Evolutionary conservation across 805 yeast genomes (phyloP).

Genomic region (Wickerhamomyces queroliae): DNA sequence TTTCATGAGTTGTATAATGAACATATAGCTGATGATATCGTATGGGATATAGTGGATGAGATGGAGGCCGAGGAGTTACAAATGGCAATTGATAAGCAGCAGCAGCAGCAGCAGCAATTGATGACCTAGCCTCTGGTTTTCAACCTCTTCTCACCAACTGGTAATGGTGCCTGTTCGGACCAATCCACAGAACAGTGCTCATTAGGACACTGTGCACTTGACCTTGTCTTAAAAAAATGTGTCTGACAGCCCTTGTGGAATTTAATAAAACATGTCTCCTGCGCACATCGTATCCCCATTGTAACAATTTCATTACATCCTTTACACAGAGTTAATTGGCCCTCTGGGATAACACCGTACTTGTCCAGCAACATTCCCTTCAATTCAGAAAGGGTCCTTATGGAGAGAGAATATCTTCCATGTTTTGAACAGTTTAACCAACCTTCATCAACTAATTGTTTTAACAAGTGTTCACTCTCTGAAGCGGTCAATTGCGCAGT

Average conservation of each 20-base stretch:
- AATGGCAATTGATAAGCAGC: constrained; percentile 4
- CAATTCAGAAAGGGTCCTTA: constrained; percentile 42
- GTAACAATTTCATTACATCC: constrained; percentile 52
- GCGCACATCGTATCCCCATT: constrained; percentile 38
- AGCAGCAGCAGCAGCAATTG: too few species aligned
- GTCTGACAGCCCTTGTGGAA: constrained; percentile 46
- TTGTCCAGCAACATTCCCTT: constrained; percentile 36
- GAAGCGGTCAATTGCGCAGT: constrained; percentile 29
- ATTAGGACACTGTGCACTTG: constrained; percentile 29
- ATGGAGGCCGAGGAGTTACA: constrained; percentile 56
- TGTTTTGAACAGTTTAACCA: constrained; percentile 39
- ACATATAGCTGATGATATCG: constrained; percentile 71
- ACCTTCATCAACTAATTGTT: constrained; percentile 39
- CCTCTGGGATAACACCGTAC: constrained; percentile 32
- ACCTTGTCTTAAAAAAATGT: constrained; percentile 29
- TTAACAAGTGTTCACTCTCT: constrained; percentile 36
- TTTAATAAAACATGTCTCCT: constrained; percentile 28
- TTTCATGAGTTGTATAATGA: constrained; percentile 60
- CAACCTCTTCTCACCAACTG: constrained; percentile 8
- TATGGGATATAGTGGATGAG: constrained; percentile 83
- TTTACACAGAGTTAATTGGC: constrained; percentile 35
- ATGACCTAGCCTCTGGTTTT: too few species aligned
- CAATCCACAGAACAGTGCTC: constrained; percentile 18
- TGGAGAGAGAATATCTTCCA: constrained; percentile 31
- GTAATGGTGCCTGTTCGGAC: constrained; percentile 11